phyloP scores from a whole-genome alignment of 1,284 basidiomycete species.

The Tilletia horrida region DNA sequence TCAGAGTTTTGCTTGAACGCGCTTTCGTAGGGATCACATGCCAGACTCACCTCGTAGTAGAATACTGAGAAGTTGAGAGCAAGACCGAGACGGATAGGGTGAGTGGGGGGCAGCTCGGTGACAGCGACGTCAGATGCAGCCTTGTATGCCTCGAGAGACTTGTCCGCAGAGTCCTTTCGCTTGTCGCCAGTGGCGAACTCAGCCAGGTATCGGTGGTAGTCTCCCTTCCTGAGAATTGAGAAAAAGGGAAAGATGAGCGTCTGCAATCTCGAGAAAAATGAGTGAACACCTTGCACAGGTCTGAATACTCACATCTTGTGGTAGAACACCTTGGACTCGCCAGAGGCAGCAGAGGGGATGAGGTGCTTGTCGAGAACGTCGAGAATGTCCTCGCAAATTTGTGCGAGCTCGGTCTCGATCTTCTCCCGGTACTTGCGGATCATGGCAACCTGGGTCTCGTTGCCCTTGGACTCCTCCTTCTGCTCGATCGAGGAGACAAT shows the following conservation, averaged over 20 bases:
- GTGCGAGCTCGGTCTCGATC: slow-evolving; percentile 95
- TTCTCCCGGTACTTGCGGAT: slow-evolving; percentile 95
- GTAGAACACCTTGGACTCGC: slow-evolving; percentile 99
- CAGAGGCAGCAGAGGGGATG: slow-evolving; percentile 93
- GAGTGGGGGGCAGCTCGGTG: slow-evolving; percentile 94
- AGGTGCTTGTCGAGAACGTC: slow-evolving; percentile 98
- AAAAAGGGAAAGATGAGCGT: background rate
- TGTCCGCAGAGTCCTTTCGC: slow-evolving; percentile 96
- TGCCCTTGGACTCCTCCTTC: slow-evolving; percentile 99
- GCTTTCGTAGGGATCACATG: no score
- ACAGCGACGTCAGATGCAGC: slow-evolving; percentile 96
- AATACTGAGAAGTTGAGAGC: slow-evolving; percentile 99
- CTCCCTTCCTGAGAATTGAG: slow-evolving; percentile 79
- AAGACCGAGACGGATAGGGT: slow-evolving; percentile 98
- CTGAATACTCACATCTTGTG: slow-evolving; percentile 91
- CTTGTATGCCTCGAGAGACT: slow-evolving; percentile 99
- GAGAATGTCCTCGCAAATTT: slow-evolving; percentile 99
- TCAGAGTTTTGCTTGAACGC: no score
- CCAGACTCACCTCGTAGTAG: slow-evolving; percentile 85
- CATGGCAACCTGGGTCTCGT: slow-evolving; percentile 94
- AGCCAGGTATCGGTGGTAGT: slow-evolving; percentile 99
- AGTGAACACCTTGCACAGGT: background rate
- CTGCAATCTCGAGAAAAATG: background rate
- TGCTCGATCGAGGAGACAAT: slow-evolving; percentile 99
- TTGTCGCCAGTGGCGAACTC: slow-evolving; percentile 99